Conservation (phyloP, 1,139 yeast genomes). For the Blastobotrys ciferrii region DNA sequence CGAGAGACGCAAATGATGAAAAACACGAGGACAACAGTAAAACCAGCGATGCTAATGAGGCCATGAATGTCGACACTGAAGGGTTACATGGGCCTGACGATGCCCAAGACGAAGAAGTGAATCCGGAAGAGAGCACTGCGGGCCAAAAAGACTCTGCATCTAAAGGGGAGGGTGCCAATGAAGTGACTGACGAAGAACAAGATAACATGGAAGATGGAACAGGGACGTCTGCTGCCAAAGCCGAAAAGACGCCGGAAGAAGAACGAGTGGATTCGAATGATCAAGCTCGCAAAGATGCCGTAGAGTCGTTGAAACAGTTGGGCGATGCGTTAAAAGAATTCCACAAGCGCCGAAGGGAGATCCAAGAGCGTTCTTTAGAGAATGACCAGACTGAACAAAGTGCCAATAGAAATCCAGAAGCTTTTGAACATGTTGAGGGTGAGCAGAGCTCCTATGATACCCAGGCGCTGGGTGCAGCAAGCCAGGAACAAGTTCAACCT, state of each 20-base stretch:
- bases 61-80: conserved; percentile 34
- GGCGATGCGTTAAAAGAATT: conserved; percentile 91
- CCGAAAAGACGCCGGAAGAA: conserved; percentile 22
- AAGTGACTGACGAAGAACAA: conserved; percentile 63
- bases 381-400: conserved; percentile 47
- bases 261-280: conserved; percentile 46
- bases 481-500: conserved; percentile 71
- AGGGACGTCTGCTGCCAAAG: conserved; percentile 25
- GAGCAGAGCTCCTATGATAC: conserved; percentile 68
- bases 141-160: conserved; percentile 71
- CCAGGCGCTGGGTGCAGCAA: conserved; percentile 91
- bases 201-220: conserved; percentile 31
- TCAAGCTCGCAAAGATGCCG: conserved; percentile 67
- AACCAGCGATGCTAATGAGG: conserved; percentile 19
- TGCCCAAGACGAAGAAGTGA: conserved; percentile 45
- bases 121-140: conserved; percentile 42
- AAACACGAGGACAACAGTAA: conserved; percentile 24
- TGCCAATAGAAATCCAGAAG: conserved; percentile 70
- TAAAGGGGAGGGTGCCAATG: conserved; percentile 75
- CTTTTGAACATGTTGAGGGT: conserved; percentile 88
- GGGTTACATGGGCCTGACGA: conserved; percentile 46
- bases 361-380: conserved; percentile 47
- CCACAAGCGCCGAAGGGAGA: conserved; percentile 87
- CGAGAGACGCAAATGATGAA: conserved; percentile 35
- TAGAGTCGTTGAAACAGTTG: conserved; percentile 76